A percentile compares a stretch with the other conserved stretches of the same genome.
Evolutionary conservation across 1,139 yeast species (phyloP).

Genomic region (Suhomyces panamericanus): DNA sequence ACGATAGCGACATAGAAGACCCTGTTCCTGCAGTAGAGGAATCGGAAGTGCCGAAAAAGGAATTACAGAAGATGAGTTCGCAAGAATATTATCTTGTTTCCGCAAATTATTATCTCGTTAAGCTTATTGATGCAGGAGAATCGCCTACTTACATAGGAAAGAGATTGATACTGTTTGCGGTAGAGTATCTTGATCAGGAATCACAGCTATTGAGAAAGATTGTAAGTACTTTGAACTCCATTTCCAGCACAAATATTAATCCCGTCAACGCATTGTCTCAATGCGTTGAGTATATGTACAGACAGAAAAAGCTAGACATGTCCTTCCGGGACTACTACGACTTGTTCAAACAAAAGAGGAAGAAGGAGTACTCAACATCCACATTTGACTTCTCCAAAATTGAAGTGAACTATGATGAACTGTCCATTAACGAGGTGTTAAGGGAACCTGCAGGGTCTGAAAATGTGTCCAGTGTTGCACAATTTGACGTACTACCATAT

Average conservation of each 20-base stretch:
- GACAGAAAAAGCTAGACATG: constrained; percentile 6
- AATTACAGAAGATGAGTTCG: neutral
- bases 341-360: neutral
- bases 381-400: neutral
- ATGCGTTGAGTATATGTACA: constrained; percentile 19
- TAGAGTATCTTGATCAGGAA: constrained; percentile 19
- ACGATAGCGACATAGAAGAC: constrained; percentile 30
- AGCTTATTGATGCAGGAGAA: constrained; percentile 29
- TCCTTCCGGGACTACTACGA: neutral
- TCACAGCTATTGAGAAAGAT: constrained; percentile 11
- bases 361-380: neutral
- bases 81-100: neutral
- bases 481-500: neutral
- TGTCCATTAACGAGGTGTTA: neutral
- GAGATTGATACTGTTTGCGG: constrained; percentile 28
- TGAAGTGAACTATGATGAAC: neutral
- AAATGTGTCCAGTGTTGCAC: neutral
- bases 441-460: neutral
- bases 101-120: constrained; percentile 11
- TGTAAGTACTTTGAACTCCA: constrained; percentile 15
- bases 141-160: constrained; percentile 29
- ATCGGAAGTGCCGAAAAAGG: neutral
- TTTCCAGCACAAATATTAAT: constrained; percentile 17
- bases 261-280: constrained; percentile 15
- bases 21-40: neutral